Evolutionary conservation across 2,329 filamentous ascomycete species (phyloP), one percentile per base, ranked within the genome.

Genomic region (Lachnellula arida): DNA sequence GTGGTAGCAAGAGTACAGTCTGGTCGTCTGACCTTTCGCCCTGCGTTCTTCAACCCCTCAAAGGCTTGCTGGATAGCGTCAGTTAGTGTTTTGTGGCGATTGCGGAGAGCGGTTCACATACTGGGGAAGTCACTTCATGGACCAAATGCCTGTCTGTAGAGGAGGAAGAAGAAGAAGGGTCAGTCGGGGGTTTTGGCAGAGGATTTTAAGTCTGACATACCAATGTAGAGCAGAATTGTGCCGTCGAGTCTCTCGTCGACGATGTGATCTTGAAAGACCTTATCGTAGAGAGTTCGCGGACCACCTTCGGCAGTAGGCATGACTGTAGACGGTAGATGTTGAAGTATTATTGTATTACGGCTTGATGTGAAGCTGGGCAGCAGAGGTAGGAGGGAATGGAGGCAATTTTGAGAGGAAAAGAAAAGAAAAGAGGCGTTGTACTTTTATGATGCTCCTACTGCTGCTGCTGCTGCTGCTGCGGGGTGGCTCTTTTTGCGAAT

Each of bases 1-100:
- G 92, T 95, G 46, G 94, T 99, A 56, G 90, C 93, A 58, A 99
- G 82, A 65, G 94, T 97, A 81, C 93, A 97, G 76, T 99, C 94
- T 57, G 93, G 92, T 76, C 94, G 83, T 75, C 94, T 87, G 61
- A 99, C 92, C 74, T 86, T 84, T 60, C 94, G 87, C 63, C 85
- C 85, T 49, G 94, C 92, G 74, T 96, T 96, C 72, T 87, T 88
- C 53, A 97, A 83, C 51, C 93, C 93, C 73, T 99, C 94, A 68
- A 97, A 99, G 48, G 94, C 94, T 90, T 97, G 94, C 86, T 91
- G 69, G 67, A 42, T 67, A 35, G 46, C 53, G 58, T 68, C 42
- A 68, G 60, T 63, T 54, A 61, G 58, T 49, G 40, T 42, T 54
- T 44, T 56, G 44, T 57, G 37, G 52, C 48, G 42, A 44, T 22